Evolutionary conservation across 2,329 filamentous ascomycete species (phyloP).

Genomic region (Microascus cirrosus): DNA sequence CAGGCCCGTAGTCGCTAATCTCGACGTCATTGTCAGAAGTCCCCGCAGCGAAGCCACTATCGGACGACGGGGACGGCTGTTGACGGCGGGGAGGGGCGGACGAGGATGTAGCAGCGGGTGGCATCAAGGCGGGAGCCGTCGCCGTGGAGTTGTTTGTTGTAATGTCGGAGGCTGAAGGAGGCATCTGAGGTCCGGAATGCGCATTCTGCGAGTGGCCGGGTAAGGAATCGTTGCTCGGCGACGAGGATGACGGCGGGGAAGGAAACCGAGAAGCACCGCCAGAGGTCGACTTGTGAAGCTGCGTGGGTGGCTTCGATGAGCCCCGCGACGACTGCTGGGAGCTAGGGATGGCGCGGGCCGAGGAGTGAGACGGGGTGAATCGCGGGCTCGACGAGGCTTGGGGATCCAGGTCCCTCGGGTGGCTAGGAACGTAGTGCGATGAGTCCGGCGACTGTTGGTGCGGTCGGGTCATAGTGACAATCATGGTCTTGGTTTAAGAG

Average conservation of each 20-base stretch:
- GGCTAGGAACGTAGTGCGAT: constrained; percentile 24
- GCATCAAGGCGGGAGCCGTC: background rate
- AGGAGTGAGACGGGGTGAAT: background rate
- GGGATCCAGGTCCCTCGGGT: constrained; percentile 13
- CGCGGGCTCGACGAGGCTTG: background rate
- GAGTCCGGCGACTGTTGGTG: constrained; percentile 31
- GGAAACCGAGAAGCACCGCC: constrained; percentile 36
- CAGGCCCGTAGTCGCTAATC: constrained; percentile 12
- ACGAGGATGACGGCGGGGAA: constrained; percentile 43
- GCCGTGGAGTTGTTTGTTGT: constrained; percentile 6
- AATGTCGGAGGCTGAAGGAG: constrained; percentile 5
- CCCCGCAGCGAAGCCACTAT: constrained; percentile 15
- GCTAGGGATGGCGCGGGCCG: background rate
- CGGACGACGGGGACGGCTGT: constrained; percentile 23
- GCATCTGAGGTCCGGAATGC: background rate
- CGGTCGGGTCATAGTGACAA: constrained; percentile 36
- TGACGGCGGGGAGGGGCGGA: constrained; percentile 12
- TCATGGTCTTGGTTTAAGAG: constrained; percentile 60
- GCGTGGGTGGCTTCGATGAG: constrained; percentile 6
- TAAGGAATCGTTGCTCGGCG: background rate
- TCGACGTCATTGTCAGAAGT: constrained; percentile 6
- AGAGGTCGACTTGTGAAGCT: constrained; percentile 16
- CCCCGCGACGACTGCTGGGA: constrained; percentile 1
- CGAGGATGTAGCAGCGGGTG: constrained; percentile 7
- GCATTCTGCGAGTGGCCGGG: constrained; percentile 4